These are phyloP conservation scores for Lentinula sp. DNA, from an alignment of 768 basidiomycete genomes.

Conservation along the genomic window DNA sequence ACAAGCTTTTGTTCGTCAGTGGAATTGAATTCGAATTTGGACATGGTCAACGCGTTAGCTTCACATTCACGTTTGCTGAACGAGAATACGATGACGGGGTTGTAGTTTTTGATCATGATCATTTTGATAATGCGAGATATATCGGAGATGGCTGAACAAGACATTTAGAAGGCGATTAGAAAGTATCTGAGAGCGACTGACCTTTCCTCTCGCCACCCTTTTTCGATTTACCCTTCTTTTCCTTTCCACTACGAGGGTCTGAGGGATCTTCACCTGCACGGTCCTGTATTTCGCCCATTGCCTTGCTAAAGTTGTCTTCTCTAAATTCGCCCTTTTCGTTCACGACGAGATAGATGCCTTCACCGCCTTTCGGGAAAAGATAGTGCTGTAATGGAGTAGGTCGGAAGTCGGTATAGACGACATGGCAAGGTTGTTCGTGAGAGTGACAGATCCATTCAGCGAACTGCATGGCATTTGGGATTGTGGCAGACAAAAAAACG, in stretches of 20 bases:
- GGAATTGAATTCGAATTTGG: constrained; percentile 89
- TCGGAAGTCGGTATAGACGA: constrained; percentile 98
- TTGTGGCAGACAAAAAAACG: constrained; percentile 68
- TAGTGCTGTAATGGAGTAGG: constrained; percentile 98
- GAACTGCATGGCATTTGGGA: constrained; percentile 99
- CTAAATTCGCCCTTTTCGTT: constrained; percentile 97
- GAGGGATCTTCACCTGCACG: constrained; percentile 87
- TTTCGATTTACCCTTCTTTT: constrained; percentile 81
- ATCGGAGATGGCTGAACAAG: constrained; percentile 24
- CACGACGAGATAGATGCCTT: constrained; percentile 97
- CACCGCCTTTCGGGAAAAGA: constrained; percentile 92
- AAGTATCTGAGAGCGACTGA: constrained; percentile 19
- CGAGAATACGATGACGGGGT: constrained; percentile 97
- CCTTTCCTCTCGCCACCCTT: constrained; percentile 92
- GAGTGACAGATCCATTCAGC: constrained; percentile 76
- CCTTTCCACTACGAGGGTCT: constrained; percentile 79
- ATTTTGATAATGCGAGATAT: constrained; percentile 28
- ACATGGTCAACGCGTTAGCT: constrained; percentile 80
- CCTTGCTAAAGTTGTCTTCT: constrained; percentile 93
- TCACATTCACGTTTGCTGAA: constrained; percentile 99
- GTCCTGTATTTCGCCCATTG: constrained; percentile 91
- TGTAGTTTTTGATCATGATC: constrained; percentile 97
- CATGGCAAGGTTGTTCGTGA: constrained; percentile 96
- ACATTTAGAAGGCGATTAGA: no score
- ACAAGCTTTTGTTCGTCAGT: constrained; percentile 73